Conservation (phyloP, 495 filamentous ascomycete species). For the Baudoinia panamericana region DNA sequence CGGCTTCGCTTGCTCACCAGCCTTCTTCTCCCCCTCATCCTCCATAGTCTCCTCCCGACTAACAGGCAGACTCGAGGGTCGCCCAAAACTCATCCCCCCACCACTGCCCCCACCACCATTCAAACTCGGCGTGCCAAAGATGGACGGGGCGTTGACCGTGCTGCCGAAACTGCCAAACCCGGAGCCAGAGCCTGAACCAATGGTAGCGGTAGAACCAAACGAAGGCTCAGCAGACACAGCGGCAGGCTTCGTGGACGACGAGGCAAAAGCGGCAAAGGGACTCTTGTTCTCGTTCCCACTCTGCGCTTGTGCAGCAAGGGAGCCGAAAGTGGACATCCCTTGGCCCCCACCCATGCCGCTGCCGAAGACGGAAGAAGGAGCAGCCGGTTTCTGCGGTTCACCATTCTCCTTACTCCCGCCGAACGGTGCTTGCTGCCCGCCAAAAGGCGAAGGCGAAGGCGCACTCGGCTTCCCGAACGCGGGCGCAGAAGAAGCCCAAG, state of each 20-base stretch:
- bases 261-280: slow-evolving; percentile 7
- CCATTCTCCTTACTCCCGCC: too few species aligned
- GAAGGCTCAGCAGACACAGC: slow-evolving; percentile 22
- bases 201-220: slow-evolving; percentile 30
- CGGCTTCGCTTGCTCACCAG: slow-evolving; percentile 7
- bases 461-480: slow-evolving; percentile 13
- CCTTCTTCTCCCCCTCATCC: slow-evolving; percentile 8
- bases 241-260: slow-evolving; percentile 7
- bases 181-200: slow-evolving; percentile 26
- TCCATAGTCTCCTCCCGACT: slow-evolving; percentile 15
- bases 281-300: slow-evolving; percentile 6
- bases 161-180: too few species aligned
- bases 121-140: slow-evolving; percentile 14
- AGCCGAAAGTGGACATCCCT: not conserved
- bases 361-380: not conserved
- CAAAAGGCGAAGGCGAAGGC: slow-evolving; percentile 13
- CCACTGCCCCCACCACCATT: not conserved
- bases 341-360: slow-evolving; percentile 1
- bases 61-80: slow-evolving; percentile 9
- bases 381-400: not conserved
- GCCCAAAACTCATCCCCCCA: slow-evolving; percentile 9
- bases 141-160: slow-evolving; percentile 10
- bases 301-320: not conserved
- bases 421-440: too few species aligned
- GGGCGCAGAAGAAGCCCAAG: slow-evolving; percentile 17